A percentile compares a stretch with the other conserved stretches of the same genome.
Evolutionary conservation across 768 basidiomycete species (phyloP).

Genomic region (Porphyrellus cyaneotinctus): DNA sequence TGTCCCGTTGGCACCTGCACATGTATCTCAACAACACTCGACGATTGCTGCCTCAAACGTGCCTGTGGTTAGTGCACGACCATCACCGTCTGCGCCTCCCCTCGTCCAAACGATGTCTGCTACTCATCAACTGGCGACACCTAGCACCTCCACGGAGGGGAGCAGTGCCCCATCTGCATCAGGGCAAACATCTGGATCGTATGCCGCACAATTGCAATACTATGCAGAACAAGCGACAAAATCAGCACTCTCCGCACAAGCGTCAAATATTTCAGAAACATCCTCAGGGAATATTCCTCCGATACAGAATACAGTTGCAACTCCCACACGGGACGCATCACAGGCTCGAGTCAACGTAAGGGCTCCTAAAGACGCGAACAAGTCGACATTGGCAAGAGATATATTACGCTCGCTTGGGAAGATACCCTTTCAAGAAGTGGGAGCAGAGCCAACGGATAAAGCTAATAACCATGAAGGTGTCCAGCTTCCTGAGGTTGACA

Average conservation of each 20-base stretch:
- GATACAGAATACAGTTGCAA: slow-evolving; percentile 1
- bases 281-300: neutral
- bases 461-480: neutral
- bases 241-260: slow-evolving; percentile 5
- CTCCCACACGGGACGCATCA: slow-evolving; percentile 5
- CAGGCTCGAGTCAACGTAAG: slow-evolving; percentile 5
- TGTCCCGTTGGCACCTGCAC: neutral
- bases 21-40: neutral
- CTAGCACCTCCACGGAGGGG: neutral
- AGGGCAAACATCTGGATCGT: neutral
- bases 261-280: neutral
- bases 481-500: neutral
- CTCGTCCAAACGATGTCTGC: neutral
- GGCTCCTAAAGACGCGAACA: slow-evolving; percentile 43
- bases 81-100: neutral
- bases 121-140: neutral
- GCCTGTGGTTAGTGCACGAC: neutral
- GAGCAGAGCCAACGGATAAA: neutral
- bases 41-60: neutral
- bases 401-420: slow-evolving; percentile 49
- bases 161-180: neutral
- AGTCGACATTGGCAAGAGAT: slow-evolving; percentile 51
- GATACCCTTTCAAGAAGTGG: slow-evolving; percentile 8
- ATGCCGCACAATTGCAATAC: slow-evolving; percentile 18
- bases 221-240: slow-evolving; percentile 20